Percentiles rank a stretch among this genome's conserved stretches.
Evolutionary conservation across 345 rosid genomes (phyloP).

Genomic region (Aquilaria sinensis): DNA sequence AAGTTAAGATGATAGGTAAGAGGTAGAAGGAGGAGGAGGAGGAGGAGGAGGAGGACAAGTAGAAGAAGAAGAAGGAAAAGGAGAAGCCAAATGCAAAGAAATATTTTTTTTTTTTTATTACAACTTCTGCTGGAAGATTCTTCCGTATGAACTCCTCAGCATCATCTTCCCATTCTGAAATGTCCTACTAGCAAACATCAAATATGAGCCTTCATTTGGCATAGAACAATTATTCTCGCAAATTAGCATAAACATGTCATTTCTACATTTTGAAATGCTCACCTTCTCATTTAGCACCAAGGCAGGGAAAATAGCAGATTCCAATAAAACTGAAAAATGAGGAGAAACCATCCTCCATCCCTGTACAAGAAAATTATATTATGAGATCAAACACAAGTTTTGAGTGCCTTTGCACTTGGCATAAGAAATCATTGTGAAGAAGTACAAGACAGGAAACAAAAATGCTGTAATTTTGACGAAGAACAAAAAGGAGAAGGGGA

Average conservation of each 20-base stretch:
- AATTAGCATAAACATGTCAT: not conserved
- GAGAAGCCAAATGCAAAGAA: not conserved
- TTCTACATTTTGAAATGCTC: slow-evolving; percentile 7
- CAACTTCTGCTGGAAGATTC: slow-evolving; percentile 84
- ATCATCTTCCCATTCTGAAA: slow-evolving; percentile 87
- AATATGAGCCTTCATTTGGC: slow-evolving; percentile 5
- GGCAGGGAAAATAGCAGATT: slow-evolving; percentile 74
- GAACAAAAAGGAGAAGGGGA: not conserved
- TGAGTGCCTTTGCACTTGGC: too few relatives aligned
- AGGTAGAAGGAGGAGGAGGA: too few relatives aligned
- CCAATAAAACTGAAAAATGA: slow-evolving; percentile 66
- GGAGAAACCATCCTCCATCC: slow-evolving; percentile 95
- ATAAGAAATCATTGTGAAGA: too few relatives aligned
- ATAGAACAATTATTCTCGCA: slow-evolving; percentile 6
- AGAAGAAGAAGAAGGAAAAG: not conserved
- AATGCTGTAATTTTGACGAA: not conserved
- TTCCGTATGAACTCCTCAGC: slow-evolving; percentile 79
- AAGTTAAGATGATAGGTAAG: slow-evolving; percentile 8
- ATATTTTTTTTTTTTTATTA: slow-evolving; percentile 19
- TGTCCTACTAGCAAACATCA: slow-evolving; percentile 42
- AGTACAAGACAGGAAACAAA: too few relatives aligned
- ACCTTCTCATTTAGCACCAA: slow-evolving; percentile 74
- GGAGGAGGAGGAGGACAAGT: too few relatives aligned
- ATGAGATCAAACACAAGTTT: not conserved
- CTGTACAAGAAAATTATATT: slow-evolving; percentile 23